Conservation (phyloP, 2,329 filamentous ascomycete species). For the Pseudogymnoascus sp. region DNA sequence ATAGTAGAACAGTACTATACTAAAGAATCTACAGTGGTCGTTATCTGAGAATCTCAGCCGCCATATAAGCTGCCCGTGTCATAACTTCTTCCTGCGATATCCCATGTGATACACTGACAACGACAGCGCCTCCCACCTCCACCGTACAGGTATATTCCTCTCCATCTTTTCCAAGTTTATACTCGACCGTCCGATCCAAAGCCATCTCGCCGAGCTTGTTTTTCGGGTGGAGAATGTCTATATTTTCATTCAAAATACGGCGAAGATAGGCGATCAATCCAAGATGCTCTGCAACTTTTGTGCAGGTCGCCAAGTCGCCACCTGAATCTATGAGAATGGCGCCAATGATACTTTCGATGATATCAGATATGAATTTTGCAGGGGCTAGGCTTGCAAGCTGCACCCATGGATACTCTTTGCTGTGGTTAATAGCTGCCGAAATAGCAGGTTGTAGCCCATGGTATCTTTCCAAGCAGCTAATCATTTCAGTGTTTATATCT, state of each 20-base stretch:
- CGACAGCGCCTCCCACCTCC: slow-evolving; percentile 12
- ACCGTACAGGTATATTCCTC: slow-evolving; percentile 12
- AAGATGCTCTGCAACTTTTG: slow-evolving; percentile 50
- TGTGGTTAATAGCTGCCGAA: slow-evolving; percentile 39
- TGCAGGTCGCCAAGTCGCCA: slow-evolving; percentile 53
- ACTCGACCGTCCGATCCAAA: slow-evolving; percentile 44
- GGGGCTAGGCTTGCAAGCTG: slow-evolving; percentile 56
- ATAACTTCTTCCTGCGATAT: slow-evolving; percentile 53
- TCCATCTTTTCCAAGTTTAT: slow-evolving; percentile 33
- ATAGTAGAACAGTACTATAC: not conserved
- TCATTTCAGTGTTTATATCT: slow-evolving; percentile 31
- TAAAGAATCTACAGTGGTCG: not conserved
- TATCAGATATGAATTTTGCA: slow-evolving; percentile 74
- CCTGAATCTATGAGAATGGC: slow-evolving; percentile 79
- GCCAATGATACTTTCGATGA: slow-evolving; percentile 73
- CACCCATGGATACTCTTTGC: slow-evolving; percentile 66
- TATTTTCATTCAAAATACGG: slow-evolving; percentile 49
- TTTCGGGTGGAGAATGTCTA: slow-evolving; percentile 59
- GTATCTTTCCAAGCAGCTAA: not conserved
- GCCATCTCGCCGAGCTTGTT: slow-evolving; percentile 58
- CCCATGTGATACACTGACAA: slow-evolving; percentile 19
- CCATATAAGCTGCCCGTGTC: slow-evolving; percentile 41
- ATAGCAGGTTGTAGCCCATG: slow-evolving; percentile 12
- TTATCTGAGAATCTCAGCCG: slow-evolving; percentile 42
- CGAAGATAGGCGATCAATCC: slow-evolving; percentile 59